Base-by-base conservation (phyloP, 345 rosid species). In the Psidium friedrichsthalianum region DNA sequence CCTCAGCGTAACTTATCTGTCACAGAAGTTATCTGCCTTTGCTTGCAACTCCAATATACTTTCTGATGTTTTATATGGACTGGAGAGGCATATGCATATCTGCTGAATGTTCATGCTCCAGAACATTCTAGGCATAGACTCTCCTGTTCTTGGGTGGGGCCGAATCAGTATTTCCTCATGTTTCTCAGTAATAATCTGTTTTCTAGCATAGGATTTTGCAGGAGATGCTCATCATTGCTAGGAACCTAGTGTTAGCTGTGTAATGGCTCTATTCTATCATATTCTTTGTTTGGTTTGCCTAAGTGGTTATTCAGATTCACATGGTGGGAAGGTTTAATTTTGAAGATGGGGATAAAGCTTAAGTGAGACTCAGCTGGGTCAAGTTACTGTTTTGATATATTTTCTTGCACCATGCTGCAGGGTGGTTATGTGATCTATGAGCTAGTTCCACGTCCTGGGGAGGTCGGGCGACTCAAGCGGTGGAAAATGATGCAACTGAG, bases 391-490 rank as follows among this genome's bases (percentile, higher is more conserved):
- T 58, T 47, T 59, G 22, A 10, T 21, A 22, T 40, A 40, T 42
- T 76, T 80, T 57, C 59, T 40, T 24, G n/a, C 27, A 69, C 42
- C 36, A 24, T 80, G 40, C 49, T 89, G 88, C 96, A 97, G 99
- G 85, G 92, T 44, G 99, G 99, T 86, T 97, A 93, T 89, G 84
- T 88, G 82, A 92, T 97, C 27, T 87, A 91, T 14, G 98, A 96
- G 56, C 91, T 97, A 85, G 95, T 95, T 52, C 92, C 96, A 85
- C 93, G 99, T 82, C 99, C 99, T 40, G 99, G 98, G 2, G 97
- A 98, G 86, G 99, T 98, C 21, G 98, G 99, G 98, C 96, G 51
- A 97, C 98, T 83, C 92, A 87, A 69, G 91, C 86, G 1, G 91
- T 64, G 80, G 95, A 92, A 84, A 85, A 85, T 32, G 90, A 89